phyloP scores from a whole-genome alignment of 805 yeast genomes.

The Suhomyces pyralidae region DNA sequence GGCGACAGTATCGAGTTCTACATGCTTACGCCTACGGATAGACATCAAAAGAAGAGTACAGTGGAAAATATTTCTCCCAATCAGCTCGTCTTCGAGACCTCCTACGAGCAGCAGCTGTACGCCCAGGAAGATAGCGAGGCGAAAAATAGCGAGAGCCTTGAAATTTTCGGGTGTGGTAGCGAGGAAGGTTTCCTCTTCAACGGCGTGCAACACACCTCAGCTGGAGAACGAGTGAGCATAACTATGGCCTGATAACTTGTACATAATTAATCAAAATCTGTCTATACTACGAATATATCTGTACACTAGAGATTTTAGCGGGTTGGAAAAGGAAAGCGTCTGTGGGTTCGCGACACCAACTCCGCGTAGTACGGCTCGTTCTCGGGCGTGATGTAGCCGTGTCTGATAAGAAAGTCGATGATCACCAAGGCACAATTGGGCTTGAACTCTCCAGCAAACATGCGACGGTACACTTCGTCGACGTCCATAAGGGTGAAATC shows the following conservation, averaged over 20 bases:
- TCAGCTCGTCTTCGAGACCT: slow-evolving; percentile 26
- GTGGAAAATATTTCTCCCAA: background rate
- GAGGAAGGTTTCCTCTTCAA: slow-evolving; percentile 29
- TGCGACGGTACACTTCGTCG: slow-evolving; percentile 50
- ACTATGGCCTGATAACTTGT: background rate
- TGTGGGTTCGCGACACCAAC: slow-evolving; percentile 59
- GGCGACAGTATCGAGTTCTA: slow-evolving; percentile 49
- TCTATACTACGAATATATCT: background rate
- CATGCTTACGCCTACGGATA: slow-evolving; percentile 40
- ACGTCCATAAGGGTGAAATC: slow-evolving; percentile 63
- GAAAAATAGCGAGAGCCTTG: background rate
- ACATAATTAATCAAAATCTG: background rate
- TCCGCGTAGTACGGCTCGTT: slow-evolving; percentile 65
- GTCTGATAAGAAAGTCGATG: slow-evolving; percentile 84
- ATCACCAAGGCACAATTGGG: slow-evolving; percentile 83
- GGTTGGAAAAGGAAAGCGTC: slow-evolving; percentile 67
- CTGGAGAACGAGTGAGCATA: slow-evolving; percentile 22
- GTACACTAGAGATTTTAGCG: background rate
- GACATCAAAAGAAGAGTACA: slow-evolving; percentile 10
- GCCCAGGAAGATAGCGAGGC: slow-evolving; percentile 2
- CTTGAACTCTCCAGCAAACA: slow-evolving; percentile 66
- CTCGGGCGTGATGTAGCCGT: slow-evolving; percentile 66
- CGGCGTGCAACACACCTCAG: slow-evolving; percentile 26
- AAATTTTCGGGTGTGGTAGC: slow-evolving; percentile 30
- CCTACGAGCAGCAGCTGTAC: slow-evolving; percentile 28